Base-by-base conservation (phyloP, 2,329 filamentous ascomycete genomes). In the Byssoonygena ceratinophila region DNA sequence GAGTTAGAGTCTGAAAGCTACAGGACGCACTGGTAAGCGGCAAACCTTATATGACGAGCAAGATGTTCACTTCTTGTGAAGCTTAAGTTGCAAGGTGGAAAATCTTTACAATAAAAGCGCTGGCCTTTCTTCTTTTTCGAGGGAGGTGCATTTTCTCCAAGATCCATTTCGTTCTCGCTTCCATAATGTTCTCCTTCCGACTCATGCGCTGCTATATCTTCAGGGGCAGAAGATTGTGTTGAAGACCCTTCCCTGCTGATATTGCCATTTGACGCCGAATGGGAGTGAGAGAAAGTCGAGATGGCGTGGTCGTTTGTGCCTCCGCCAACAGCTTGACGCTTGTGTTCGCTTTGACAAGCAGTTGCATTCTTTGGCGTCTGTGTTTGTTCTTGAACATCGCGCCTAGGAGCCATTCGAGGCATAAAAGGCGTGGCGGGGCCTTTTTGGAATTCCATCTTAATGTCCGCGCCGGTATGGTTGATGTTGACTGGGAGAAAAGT, bases 51-150 rank as follows among this genome's bases (percentile, higher is more conserved):
- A 64, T 98, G 92, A 48, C 92, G 80, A 14, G 91, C 91, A 55
- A 98, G 70, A 73, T 98, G 92, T 67, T 98, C 92, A 64, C 91
- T 97, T 57, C 92, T 77, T 0, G 92, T 97, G 66, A 98, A 98
- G 68, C 89, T 96, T 54, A 98, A 69, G 63, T 84, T 90, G 69
- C 92, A 98, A 3, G 90, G 90, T 23, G 91, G 91, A 61, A 88
- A 97, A 29, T 95, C 89, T 3, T 85, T 94, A 71, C 92, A 98
- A 69, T 91, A 96, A 69, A 98, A 98, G 43, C 88, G 82, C 67
- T 96, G 89, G 0, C 89, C 88, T 69, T 95, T 95, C 73, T 95
- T 96, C 78, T 96, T 97, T 72, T 94, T 94, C 49, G 79, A 83
- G 7, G 86, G 84, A 57, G 84, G 80, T 76, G 74, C 45, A 36